A percentile compares a stretch with the other conserved stretches of the same genome.
These are phyloP conservation scores for Elsinoe necatrix DNA, from an alignment of 2,329 filamentous ascomycete species.

Conservation along the genomic window DNA sequence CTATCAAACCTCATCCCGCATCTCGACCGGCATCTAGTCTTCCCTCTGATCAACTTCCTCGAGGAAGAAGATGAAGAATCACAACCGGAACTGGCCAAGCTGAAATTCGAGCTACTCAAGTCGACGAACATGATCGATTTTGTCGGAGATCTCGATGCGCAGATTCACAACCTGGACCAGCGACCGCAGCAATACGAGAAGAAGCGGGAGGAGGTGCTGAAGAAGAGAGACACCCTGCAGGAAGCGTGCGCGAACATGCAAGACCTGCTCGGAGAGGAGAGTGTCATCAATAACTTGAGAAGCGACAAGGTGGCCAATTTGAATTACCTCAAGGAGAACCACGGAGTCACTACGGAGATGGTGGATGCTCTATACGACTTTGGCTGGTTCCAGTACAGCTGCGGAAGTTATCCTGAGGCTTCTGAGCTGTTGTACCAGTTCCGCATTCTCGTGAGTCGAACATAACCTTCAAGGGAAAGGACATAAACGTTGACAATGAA, in stretches of 20 bases:
- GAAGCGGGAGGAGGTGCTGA: constrained; percentile 82
- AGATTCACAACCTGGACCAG: constrained; percentile 71
- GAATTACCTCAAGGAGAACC: constrained; percentile 94
- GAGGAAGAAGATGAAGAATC: constrained; percentile 73
- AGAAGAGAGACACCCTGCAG: constrained; percentile 72
- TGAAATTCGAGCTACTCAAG: constrained; percentile 90
- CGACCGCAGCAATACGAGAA: constrained; percentile 77
- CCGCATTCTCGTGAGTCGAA: constrained; percentile 59
- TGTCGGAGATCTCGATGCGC: constrained; percentile 81
- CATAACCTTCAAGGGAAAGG: background rate
- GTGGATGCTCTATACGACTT: constrained; percentile 93
- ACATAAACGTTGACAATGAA: constrained; percentile 1
- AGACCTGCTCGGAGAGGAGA: constrained; percentile 75
- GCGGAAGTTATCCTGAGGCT: constrained; percentile 83
- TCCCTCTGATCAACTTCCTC: constrained; percentile 89
- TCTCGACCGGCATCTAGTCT: constrained; percentile 93
- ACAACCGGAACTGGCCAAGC: constrained; percentile 61
- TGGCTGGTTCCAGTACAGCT: constrained; percentile 96
- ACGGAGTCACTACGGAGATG: constrained; percentile 90
- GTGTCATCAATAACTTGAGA: constrained; percentile 80
- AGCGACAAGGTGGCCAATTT: constrained; percentile 98
- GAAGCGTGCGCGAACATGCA: constrained; percentile 83
- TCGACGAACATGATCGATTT: constrained; percentile 99
- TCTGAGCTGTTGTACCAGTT: constrained; percentile 95
- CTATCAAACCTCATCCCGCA: constrained; percentile 82